These are phyloP conservation scores for Thecaphora thlaspeos DNA, from an alignment of 1,284 basidiomycete genomes.

Conservation along the genomic window DNA sequence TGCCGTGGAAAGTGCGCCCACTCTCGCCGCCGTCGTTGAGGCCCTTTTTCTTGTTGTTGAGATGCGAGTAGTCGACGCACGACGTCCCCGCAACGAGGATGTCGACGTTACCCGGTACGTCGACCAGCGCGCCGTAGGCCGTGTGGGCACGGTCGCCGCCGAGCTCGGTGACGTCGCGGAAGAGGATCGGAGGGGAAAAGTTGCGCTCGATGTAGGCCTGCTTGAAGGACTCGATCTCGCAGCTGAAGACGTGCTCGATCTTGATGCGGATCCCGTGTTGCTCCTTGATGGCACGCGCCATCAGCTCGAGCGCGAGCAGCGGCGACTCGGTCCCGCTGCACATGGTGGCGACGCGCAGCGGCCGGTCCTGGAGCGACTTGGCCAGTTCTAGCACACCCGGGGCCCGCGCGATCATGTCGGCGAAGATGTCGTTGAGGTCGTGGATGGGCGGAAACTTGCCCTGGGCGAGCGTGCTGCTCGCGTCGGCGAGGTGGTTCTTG, in stretches of 20 bases:
- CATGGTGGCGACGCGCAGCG: constrained; percentile 91
- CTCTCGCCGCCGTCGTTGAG: constrained; percentile 52
- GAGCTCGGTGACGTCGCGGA: constrained; percentile 90
- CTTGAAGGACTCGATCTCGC: constrained; percentile 97
- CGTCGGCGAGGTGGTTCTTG: constrained; percentile 8
- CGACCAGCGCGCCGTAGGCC: constrained; percentile 81
- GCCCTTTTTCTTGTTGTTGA: constrained; percentile 87
- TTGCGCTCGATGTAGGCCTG: constrained; percentile 97
- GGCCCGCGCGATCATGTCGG: constrained; percentile 74
- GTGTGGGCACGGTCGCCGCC: constrained; percentile 66
- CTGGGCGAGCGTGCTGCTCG: constrained; percentile 24
- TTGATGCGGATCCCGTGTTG: constrained; percentile 69
- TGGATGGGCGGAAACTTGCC: constrained; percentile 70
- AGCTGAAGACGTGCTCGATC: constrained; percentile 91
- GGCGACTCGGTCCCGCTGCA: constrained; percentile 95
- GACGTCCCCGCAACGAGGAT: constrained; percentile 84
- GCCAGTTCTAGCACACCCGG: constrained; percentile 61
- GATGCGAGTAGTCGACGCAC: constrained; percentile 91
- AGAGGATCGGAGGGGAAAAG: constrained; percentile 81
- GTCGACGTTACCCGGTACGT: constrained; percentile 87
- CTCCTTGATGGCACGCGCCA: constrained; percentile 71
- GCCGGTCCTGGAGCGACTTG: constrained; percentile 72
- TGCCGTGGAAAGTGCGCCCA: constrained; percentile 60
- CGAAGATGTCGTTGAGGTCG: constrained; percentile 76
- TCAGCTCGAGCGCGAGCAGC: constrained; percentile 81